Base-by-base conservation (phyloP, 192 early-diverging fungal genomes). In the Backusella circina region DNA sequence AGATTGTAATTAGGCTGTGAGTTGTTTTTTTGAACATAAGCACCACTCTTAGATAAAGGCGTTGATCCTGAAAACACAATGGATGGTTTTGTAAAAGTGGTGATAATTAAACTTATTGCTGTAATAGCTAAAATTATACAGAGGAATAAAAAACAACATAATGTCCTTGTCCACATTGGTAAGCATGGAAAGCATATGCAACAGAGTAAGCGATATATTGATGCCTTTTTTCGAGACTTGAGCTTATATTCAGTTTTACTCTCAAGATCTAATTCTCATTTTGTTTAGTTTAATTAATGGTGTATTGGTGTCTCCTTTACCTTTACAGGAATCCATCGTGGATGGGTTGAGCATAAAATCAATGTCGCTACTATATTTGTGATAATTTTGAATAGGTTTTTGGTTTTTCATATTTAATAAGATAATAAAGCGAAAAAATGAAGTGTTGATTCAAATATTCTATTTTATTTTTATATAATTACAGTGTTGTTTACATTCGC, bases 141-240 rank as follows among this genome's bases (percentile, higher is more conserved):
- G 13, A 74, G 57, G 26, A 74, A 74, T 66, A 67, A 38, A 69
- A 69, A 36, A 30, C 74, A 75, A 10, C 74, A 75, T 2, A 51
- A 13, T 15, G 38, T 68, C 26, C 74, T 41, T 35, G 41, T 30
- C 36, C 66, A 35, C 41, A 69, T 65, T 28, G 73, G 73, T 18
- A 75, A 28, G 66, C 73, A 75, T 13, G 74, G 67, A 21, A 67
- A 75, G 13, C 74, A 75, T 35, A 68, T n/a, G 39, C 74, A 51
- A 12, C 71, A 72, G 7, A 72, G 4, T 68, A 68, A 10, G 21
- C 35, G 67, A 26, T 61, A 61, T 61, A 26, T 28, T 13, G 54
- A 61, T 26, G 23, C 0, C 9, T 61, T 57, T 28, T 57, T 61
- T 23, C 54, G 54, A 28, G 2, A 7, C n/a, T 61, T 61, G 10